Base-by-base conservation (phyloP, 108 stramenopile genomes). In the Licmophora abbreviata region DNA sequence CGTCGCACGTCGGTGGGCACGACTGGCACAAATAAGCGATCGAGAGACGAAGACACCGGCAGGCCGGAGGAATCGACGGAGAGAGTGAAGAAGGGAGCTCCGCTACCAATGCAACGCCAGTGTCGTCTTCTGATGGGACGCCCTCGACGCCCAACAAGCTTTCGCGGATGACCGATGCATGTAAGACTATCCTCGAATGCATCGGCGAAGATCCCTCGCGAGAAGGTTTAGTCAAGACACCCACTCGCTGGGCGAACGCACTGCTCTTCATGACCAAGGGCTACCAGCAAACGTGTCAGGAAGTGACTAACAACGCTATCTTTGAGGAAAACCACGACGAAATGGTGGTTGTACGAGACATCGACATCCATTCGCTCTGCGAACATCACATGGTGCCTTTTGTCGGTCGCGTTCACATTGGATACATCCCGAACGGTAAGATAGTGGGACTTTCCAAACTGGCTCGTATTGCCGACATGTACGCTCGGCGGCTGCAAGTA, bases 301-400 rank as follows among this genome's bases (percentile, higher is more conserved):
- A 74, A 47, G 91, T 99, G 25, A 74, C 94, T 15, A 93, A 94
- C 53, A 79, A 71, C 20, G 98, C 96, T 2, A 61, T 99, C 25
- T 99, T 99, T 64, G 88, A 87, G 44, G 85, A 86, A 51, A 63
- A 76, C 56, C 88, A 94, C 56, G 73, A 80, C 44, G 96, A 97
- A 64, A 96, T 97, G 86, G 95, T 99, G 15, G 80, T 97, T 7
- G 96, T 99, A 14, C 79, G 83, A 57, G 88, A 99, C 72, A 99
- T 99, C 63, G 94, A 94, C 49, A 86, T 99, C 37, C 85, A 92
- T 64, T 75, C 71, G 43, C 66, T 97, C 61, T 99, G 98, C 66
- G 98, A 99, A 71, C 98, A 99, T 75, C 98, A 99, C 64, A 92
- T 99, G 93, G 85, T 99, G 14, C 98, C 98, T 7, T 99, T 99